phyloP scores from a whole-genome alignment of 177 flowering plant genomes.

The Vitis hybrid region DNA sequence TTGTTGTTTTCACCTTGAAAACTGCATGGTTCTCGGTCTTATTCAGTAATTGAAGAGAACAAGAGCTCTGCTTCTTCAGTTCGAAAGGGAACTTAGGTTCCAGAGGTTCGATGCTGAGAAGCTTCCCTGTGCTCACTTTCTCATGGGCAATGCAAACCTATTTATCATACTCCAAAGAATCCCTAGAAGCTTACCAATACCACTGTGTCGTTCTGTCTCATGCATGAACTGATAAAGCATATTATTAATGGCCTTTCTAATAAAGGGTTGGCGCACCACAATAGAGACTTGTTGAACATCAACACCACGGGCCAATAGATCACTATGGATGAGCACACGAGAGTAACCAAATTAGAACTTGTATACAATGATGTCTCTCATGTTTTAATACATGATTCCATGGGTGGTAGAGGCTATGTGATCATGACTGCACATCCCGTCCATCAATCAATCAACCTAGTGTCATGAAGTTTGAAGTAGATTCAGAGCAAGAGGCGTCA shows the following conservation, averaged over 20 bases:
- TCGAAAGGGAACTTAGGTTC: constrained; percentile 73
- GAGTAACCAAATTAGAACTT: constrained; percentile 31
- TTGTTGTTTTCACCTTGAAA: constrained; percentile 74
- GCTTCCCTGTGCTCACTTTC: constrained; percentile 57
- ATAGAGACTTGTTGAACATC: constrained; percentile 39
- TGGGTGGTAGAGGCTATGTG: constrained; percentile 32
- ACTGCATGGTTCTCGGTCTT: constrained; percentile 51
- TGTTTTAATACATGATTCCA: constrained; percentile 30
- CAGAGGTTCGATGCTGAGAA: constrained; percentile 61
- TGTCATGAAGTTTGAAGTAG: constrained; percentile 1
- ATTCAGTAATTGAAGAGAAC: constrained; percentile 51
- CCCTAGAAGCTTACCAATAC: constrained; percentile 19
- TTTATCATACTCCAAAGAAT: constrained; percentile 18
- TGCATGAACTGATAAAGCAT: constrained; percentile 21
- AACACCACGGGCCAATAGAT: constrained; percentile 35
- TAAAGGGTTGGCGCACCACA: constrained; percentile 27
- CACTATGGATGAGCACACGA: constrained; percentile 35
- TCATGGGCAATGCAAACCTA: constrained; percentile 15
- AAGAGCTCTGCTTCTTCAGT: constrained; percentile 63
- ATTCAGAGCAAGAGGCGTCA: too few relatives aligned
- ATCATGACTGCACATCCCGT: constrained; percentile 23
- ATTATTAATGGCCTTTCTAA: constrained; percentile 26
- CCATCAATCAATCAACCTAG: constrained; percentile 36
- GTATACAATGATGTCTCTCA: constrained; percentile 27
- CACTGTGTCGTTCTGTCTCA: constrained; percentile 21